phyloP scores from a whole-genome alignment of 495 filamentous ascomycete species.

The Poronia punctata region DNA sequence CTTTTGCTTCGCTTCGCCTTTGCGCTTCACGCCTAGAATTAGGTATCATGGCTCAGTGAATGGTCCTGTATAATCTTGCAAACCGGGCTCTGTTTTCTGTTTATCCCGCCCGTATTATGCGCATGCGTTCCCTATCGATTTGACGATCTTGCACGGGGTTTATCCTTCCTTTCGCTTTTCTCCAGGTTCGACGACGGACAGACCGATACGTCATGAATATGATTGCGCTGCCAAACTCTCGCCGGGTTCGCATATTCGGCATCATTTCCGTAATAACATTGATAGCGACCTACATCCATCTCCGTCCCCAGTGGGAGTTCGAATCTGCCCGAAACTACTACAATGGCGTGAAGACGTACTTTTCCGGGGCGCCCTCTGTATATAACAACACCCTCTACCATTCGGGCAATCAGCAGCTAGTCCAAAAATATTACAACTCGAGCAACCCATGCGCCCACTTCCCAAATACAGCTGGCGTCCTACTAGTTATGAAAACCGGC shows the following conservation, averaged over 20 bases:
- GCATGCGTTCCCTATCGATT: too few relatives aligned
- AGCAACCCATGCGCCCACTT: conserved; percentile 22
- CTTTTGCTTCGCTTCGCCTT: too few relatives aligned
- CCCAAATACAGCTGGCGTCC: conserved; percentile 21
- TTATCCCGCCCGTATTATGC: too few relatives aligned
- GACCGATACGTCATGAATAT: conserved; percentile 10
- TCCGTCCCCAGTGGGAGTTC: conserved; percentile 19
- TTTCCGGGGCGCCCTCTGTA: conserved; percentile 11
- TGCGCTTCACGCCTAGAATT: too few relatives aligned
- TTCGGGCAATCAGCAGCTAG: conserved; percentile 17
- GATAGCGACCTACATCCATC: conserved; percentile 13
- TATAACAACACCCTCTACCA: conserved; percentile 25
- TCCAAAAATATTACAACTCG: conserved; percentile 22
- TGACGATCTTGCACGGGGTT: too few relatives aligned
- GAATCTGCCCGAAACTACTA: conserved; percentile 27
- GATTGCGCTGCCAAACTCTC: conserved; percentile 21
- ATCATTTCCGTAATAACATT: conserved; percentile 13
- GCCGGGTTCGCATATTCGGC: conserved; percentile 19
- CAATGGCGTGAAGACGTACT: conserved; percentile 19
- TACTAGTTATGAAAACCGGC: conserved; percentile 44
- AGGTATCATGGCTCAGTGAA: too few relatives aligned
- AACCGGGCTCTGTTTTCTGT: too few relatives aligned
- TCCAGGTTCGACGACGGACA: too few relatives aligned
- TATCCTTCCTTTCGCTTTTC: too few relatives aligned
- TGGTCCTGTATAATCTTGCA: too few relatives aligned